A percentile compares a stretch with the other conserved stretches of the same genome.
phyloP scores from a whole-genome alignment of 2,329 filamentous ascomycete genomes.

The Claviceps spartinae region DNA sequence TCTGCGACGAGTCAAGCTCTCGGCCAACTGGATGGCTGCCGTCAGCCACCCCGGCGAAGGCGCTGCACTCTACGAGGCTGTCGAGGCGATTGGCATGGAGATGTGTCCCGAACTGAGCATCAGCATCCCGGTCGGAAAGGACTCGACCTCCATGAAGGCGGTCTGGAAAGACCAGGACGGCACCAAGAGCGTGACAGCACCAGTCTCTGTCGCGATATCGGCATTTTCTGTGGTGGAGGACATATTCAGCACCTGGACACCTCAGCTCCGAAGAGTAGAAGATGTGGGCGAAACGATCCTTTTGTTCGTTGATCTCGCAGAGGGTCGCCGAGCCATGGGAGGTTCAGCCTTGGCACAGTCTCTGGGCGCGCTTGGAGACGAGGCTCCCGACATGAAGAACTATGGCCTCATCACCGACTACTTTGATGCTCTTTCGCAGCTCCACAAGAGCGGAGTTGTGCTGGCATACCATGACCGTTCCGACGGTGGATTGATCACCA shows the following conservation, averaged over 20 bases:
- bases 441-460: slow-evolving; percentile 49
- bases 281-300: slow-evolving; percentile 82
- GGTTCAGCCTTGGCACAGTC: slow-evolving; percentile 86
- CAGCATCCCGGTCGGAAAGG: slow-evolving; percentile 91
- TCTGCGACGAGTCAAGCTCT: slow-evolving; percentile 69
- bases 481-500: slow-evolving; percentile 83
- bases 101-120: slow-evolving; percentile 83
- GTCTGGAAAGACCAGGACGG: slow-evolving; percentile 69
- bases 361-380: slow-evolving; percentile 72
- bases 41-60: slow-evolving; percentile 86
- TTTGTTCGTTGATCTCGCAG: slow-evolving; percentile 81
- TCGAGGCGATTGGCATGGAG: slow-evolving; percentile 84
- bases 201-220: slow-evolving; percentile 80
- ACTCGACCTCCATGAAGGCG: slow-evolving; percentile 98
- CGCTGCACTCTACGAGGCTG: slow-evolving; percentile 83
- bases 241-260: slow-evolving; percentile 83
- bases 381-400: slow-evolving; percentile 76
- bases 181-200: slow-evolving; percentile 77
- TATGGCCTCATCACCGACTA: slow-evolving; percentile 72
- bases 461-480: slow-evolving; percentile 92
- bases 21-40: slow-evolving; percentile 99
- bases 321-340: slow-evolving; percentile 68
- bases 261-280: slow-evolving; percentile 66
- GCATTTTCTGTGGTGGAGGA: slow-evolving; percentile 78
- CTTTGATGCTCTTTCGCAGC: slow-evolving; percentile 67